Base-by-base conservation (phyloP, 164 flowering plant genomes). In the Piper betle region DNA sequence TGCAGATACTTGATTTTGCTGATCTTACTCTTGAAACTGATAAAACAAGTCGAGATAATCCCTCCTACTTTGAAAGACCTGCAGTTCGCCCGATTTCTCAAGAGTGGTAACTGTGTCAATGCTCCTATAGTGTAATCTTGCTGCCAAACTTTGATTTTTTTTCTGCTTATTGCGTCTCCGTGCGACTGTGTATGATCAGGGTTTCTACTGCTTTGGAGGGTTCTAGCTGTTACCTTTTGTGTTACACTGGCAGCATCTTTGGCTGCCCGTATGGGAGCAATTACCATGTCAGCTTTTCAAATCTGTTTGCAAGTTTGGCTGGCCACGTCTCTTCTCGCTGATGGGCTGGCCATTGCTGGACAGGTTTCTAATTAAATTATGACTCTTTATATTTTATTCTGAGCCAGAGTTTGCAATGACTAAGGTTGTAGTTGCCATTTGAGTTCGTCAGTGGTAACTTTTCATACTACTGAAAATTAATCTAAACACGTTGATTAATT, bases 221-320 rank as follows among this genome's bases (percentile, higher is more conserved):
- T 87, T 1, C 66, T 91, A 69, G 91, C 99, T 2, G 90, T 73
- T 40, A 94, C 99, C 65, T 73, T 85, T 58, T 94, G 99, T 68
- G 97, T 91, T 67, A 94, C 99, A 40, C 67, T 91, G 57, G 80
- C 96, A 12, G 91, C 99, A 58, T 85, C 99, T 58, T 57, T 86
- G 84, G 96, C 97, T 63, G 94, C 99, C 61, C 72, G 91, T 54
- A 72, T 77, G 20, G 99, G 99, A 52, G 10, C 97, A 39, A 80
- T 81, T 4, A 77, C 82, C 17, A 94, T 94, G 99, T 97, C 97
- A 67, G 96, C 97, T 40, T 94, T 94, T 63, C 99, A 94, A 67
- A 68, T 90, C 39, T 87, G 96, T 74, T 73, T 94, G 60, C 99
- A 94, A 62, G 79, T 94, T 59, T 91, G 96, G 99, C 33, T 91